Base-by-base conservation (phyloP, 345 rosid species). In the Populus simonii region DNA sequence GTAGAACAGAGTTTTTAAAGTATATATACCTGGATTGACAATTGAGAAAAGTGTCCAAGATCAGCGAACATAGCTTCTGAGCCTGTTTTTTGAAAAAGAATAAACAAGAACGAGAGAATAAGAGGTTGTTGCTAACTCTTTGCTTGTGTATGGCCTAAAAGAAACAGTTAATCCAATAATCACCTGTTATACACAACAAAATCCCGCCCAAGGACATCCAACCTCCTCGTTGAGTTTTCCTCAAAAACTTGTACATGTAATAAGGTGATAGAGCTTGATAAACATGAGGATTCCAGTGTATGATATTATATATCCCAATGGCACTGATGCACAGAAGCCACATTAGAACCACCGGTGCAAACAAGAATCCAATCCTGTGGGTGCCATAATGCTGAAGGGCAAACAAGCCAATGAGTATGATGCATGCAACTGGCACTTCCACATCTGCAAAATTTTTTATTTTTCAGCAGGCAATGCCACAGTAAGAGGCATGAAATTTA, bases 21-120 rank as follows among this genome's bases (percentile, higher is more conserved):
- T 74, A 70, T 25, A 72, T 35, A 75, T 83, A 93, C 97, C 95
- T 92, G 88, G 82, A 94, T 92, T 79, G 98, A 94, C 83, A 89
- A 85, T 39, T 93, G 98, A 4, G 98, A 92, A 67, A 93, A 93
- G 79, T 93, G 98, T 25, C 98, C 98, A 6, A 93, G 98, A 89
- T 93, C 97, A 31, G 98, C 98, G 83, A 93, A 92, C 98, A 94
- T 94, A 62, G 98, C 98, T 83, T 94, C 98, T 1, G 98, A 92
- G 65, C 99, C 99, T 96, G 87, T 57, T 65, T 55, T 23, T 3
- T 43, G 47, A 43, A 2, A 63, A 63, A 12, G 5, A 29, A 70
- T 63, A 45, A 61, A 7, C 43, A 23, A 57, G 5, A 20, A 12
- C 49, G 66, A 72, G 63, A 35, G 1, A 18, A 12, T 36, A 71